These are phyloP conservation scores for Paragyromitra xinjiangensis DNA, from an alignment of 495 filamentous ascomycete genomes.

Conservation along the genomic window DNA sequence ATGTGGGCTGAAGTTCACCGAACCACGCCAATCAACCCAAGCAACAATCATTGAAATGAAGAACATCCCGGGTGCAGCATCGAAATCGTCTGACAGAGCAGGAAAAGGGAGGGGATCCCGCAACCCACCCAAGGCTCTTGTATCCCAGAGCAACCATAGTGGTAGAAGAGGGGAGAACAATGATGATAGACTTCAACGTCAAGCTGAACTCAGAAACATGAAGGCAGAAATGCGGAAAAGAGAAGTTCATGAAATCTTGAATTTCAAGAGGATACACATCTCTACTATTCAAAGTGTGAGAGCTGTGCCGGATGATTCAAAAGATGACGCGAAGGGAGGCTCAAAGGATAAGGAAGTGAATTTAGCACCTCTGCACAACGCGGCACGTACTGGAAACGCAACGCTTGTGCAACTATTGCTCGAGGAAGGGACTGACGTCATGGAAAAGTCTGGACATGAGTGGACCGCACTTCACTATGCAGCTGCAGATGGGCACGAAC, in stretches of 20 bases:
- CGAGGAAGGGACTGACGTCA: background rate
- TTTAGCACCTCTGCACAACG: background rate
- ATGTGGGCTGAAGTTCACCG: conserved; percentile 1
- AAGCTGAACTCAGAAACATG: background rate
- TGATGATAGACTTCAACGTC: background rate
- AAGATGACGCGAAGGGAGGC: background rate
- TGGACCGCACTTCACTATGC: background rate
- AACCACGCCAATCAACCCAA: background rate
- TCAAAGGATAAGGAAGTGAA: background rate
- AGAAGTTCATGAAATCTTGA: background rate
- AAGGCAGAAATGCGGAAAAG: background rate
- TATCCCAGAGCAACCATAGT: background rate
- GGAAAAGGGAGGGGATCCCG: background rate
- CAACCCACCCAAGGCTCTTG: background rate
- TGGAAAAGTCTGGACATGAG: background rate
- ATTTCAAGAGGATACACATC: conserved; percentile 8
- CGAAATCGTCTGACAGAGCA: background rate
- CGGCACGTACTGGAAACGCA: background rate
- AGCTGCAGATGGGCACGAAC: background rate
- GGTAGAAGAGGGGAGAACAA: background rate
- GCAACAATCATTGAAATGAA: background rate
- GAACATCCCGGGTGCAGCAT: background rate
- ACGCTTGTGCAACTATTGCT: background rate
- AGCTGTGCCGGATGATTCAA: background rate
- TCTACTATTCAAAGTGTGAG: background rate